Evolutionary conservation across 345 rosid genomes (phyloP).

Genomic region (Ceriops tagal): DNA sequence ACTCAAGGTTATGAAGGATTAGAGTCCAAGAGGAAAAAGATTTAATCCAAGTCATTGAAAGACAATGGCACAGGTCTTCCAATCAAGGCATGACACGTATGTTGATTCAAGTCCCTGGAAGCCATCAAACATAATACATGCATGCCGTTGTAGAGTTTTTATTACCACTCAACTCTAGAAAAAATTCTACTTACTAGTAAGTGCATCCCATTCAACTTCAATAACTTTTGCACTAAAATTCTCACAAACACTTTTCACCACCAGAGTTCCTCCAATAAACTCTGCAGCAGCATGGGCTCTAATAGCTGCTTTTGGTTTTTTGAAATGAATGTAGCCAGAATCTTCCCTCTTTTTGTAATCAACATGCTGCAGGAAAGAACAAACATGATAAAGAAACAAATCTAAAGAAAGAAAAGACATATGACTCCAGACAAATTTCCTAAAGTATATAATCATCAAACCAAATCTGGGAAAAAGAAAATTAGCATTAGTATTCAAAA

Average conservation of each 20-base stretch:
- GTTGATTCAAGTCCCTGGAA: not conserved
- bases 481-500: not conserved
- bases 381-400: not conserved
- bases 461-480: not conserved
- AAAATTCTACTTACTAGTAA: not conserved
- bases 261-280: not conserved
- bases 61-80: too few species aligned
- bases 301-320: slow-evolving; percentile 7
- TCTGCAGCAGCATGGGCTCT: slow-evolving; percentile 18
- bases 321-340: slow-evolving; percentile 13
- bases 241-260: too few species aligned
- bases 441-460: not conserved
- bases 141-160: not conserved
- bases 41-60: too few species aligned
- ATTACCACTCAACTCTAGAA: not conserved
- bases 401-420: not conserved
- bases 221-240: too few species aligned
- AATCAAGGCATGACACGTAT: not conserved
- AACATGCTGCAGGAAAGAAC: not conserved
- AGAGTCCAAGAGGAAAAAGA: too few species aligned
- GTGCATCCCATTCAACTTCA: too few species aligned
- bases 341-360: not conserved
- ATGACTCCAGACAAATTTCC: not conserved
- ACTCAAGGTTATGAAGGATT: too few species aligned
- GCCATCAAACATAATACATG: not conserved